Conservation (phyloP, 2,329 filamentous ascomycete species). For the Stemphylium lycopersici region DNA sequence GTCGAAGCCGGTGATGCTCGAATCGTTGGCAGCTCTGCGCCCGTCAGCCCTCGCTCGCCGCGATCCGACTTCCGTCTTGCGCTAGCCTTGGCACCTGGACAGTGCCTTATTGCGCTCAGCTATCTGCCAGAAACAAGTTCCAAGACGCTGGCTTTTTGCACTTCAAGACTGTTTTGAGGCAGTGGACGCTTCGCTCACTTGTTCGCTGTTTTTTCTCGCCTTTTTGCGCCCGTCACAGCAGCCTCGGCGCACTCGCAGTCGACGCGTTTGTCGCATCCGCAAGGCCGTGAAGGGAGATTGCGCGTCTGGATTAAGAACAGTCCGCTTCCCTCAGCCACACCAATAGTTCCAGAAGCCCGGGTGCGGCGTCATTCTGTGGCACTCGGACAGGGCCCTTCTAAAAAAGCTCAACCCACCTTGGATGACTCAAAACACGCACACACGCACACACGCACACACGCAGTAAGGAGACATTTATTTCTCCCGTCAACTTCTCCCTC, state of each 20-base stretch:
- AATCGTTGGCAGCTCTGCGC: constrained; percentile 9
- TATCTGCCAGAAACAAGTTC: constrained; percentile 1
- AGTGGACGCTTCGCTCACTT: neutral
- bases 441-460: neutral
- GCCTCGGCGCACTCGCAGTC: neutral
- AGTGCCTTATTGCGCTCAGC: constrained; percentile 17
- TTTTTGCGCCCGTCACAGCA: neutral
- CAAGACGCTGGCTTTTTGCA: neutral
- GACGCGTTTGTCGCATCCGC: neutral
- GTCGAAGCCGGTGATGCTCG: constrained; percentile 12
- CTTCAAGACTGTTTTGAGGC: neutral
- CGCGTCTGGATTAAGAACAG: constrained; percentile 20
- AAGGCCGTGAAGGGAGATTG: constrained; percentile 22
- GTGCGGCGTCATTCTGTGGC: constrained; percentile 19
- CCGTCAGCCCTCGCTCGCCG: constrained; percentile 15
- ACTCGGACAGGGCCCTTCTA: constrained; percentile 6
- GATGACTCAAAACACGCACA: neutral
- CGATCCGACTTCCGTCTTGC: constrained; percentile 22
- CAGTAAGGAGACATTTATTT: constrained; percentile 10
- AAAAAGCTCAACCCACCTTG: neutral
- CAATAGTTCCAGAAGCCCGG: constrained; percentile 14
- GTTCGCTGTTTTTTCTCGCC: neutral
- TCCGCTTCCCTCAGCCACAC: constrained; percentile 20
- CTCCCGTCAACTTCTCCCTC: neutral
- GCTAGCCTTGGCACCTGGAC: constrained; percentile 18